Evolutionary conservation across 1,284 basidiomycete species (phyloP).

Genomic region (Sanghuangporus baumii): DNA sequence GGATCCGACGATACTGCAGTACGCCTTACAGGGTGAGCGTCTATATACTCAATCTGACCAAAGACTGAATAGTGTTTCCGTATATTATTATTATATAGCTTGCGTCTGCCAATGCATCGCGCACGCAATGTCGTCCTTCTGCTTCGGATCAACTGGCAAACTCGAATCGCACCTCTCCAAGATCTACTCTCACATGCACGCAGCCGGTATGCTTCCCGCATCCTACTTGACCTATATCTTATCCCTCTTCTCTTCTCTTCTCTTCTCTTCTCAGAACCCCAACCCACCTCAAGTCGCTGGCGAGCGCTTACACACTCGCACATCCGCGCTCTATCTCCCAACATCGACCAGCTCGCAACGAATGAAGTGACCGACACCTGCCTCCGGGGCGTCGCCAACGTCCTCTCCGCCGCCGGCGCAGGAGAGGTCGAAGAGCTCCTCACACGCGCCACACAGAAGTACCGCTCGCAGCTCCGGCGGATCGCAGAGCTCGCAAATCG

Average conservation of each 20-base stretch:
- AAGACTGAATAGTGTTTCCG: not conserved
- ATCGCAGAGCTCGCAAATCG: conserved; percentile 57
- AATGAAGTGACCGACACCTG: conserved; percentile 66
- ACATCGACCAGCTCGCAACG: conserved; percentile 54
- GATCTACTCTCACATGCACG: conserved; percentile 59
- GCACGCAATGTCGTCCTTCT: conserved; percentile 61
- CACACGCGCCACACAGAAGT: conserved; percentile 42
- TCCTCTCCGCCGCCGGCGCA: conserved; percentile 39
- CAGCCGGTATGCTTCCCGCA: conserved; percentile 39
- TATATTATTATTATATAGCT: conserved; percentile 26
- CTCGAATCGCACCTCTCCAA: conserved; percentile 59
- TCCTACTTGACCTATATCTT: not conserved
- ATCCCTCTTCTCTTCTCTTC: not conserved
- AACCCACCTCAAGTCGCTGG: conserved; percentile 72
- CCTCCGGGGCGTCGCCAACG: conserved; percentile 61
- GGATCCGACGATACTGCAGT: conserved; percentile 67
- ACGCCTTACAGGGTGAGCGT: conserved; percentile 47
- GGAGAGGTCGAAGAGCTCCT: conserved; percentile 40
- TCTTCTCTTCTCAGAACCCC: conserved; percentile 44
- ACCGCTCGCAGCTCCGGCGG: conserved; percentile 52
- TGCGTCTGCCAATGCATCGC: conserved; percentile 60
- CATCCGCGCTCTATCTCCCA: conserved; percentile 62
- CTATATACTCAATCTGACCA: not conserved
- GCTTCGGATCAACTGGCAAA: conserved; percentile 65
- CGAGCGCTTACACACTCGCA: conserved; percentile 61